Conservation (phyloP, 805 yeast species). For the Candida krabiensis region DNA sequence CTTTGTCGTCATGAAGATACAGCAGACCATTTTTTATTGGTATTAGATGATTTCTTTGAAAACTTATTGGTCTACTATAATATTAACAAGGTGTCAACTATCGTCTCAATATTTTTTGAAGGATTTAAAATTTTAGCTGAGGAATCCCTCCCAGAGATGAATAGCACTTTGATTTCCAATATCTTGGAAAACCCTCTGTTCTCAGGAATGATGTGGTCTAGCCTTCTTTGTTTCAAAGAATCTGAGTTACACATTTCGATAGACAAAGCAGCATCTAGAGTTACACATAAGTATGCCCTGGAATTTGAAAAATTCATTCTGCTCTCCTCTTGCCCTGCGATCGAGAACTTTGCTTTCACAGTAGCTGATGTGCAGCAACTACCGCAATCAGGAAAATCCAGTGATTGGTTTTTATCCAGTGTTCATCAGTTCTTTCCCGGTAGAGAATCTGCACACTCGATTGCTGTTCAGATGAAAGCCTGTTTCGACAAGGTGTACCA, state of each 20-base stretch:
- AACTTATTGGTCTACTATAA: slow-evolving; percentile 10
- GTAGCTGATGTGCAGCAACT: not conserved
- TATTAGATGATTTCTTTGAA: slow-evolving; percentile 13
- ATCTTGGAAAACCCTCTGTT: slow-evolving; percentile 11
- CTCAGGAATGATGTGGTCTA: slow-evolving; percentile 18
- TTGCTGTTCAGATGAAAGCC: slow-evolving; percentile 11
- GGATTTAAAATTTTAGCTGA: slow-evolving; percentile 15
- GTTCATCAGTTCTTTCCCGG: slow-evolving; percentile 8
- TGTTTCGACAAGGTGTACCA: slow-evolving; percentile 10
- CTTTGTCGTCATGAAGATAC: slow-evolving; percentile 10
- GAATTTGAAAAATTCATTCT: slow-evolving; percentile 15
- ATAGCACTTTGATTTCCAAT: slow-evolving; percentile 3
- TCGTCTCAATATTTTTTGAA: slow-evolving; percentile 18
- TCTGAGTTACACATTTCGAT: slow-evolving; percentile 13
- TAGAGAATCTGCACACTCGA: slow-evolving; percentile 1
- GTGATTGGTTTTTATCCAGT: slow-evolving; percentile 11
- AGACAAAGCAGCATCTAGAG: slow-evolving; percentile 19
- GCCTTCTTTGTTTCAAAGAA: slow-evolving; percentile 21
- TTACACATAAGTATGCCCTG: slow-evolving; percentile 18
- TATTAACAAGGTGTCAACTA: slow-evolving; percentile 6
- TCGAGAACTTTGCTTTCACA: slow-evolving; percentile 7
- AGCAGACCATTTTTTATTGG: slow-evolving; percentile 9
- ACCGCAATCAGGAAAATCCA: not conserved
- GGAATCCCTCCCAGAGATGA: not conserved
- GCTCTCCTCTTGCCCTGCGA: slow-evolving; percentile 2